Evolutionary conservation across 1,139 yeast species (phyloP).

Genomic region (Scheffersomyces stambukii): DNA sequence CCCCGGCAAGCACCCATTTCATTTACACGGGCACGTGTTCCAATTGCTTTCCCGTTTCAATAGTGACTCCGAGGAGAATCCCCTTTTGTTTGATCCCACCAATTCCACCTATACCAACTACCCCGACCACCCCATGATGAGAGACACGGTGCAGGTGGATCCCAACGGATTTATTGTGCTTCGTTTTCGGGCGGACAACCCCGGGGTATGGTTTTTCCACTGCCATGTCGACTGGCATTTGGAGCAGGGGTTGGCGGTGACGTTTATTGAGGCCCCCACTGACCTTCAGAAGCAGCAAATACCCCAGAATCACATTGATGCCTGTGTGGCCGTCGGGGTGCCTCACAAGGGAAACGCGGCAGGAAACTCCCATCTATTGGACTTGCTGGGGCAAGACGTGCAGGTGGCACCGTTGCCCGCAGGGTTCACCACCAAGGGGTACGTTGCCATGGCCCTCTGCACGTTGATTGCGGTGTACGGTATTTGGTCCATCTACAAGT

Average conservation of each 20-base stretch:
- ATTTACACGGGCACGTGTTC: constrained; percentile 77
- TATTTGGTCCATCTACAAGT: constrained; percentile 66
- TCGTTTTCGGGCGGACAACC: constrained; percentile 55
- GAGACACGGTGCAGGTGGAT: constrained; percentile 66
- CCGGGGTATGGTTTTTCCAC: constrained; percentile 65
- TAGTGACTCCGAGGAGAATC: constrained; percentile 31
- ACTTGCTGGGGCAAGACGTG: constrained; percentile 67
- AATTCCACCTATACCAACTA: constrained; percentile 24
- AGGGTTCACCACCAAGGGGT: constrained; percentile 89
- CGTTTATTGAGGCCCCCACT: constrained; percentile 48
- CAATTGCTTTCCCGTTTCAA: constrained; percentile 47
- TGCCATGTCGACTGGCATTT: constrained; percentile 66
- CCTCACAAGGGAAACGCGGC: constrained; percentile 79
- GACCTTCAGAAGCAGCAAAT: constrained; percentile 54
- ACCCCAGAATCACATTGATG: constrained; percentile 53
- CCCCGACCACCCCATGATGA: constrained; percentile 55
- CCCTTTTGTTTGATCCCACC: constrained; percentile 38
- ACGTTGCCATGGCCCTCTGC: constrained; percentile 81
- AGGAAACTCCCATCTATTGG: constrained; percentile 54
- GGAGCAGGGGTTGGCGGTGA: constrained; percentile 55
- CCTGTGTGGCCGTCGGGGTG: constrained; percentile 53
- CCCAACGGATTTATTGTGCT: constrained; percentile 65
- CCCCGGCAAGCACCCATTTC: constrained; percentile 85
- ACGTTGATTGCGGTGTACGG: constrained; percentile 78
- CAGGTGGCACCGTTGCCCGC: constrained; percentile 65